Base-by-base conservation (phyloP, 176 grass and related monocot species). In the Neostapfia colusana region DNA sequence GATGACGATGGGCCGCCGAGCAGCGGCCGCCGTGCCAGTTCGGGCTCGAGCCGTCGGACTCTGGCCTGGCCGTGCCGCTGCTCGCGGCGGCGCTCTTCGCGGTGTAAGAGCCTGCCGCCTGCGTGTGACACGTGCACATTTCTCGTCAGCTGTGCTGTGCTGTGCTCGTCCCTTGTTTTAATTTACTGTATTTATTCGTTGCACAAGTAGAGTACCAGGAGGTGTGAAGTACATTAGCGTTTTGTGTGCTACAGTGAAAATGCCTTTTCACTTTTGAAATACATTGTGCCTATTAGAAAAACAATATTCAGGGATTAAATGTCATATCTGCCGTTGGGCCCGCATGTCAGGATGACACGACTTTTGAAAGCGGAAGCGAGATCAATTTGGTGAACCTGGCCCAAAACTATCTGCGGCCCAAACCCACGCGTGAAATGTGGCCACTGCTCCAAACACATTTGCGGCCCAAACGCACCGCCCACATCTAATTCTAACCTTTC, bases 61-160 rank as follows among this genome's bases (percentile, higher is more conserved):
- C 61, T 65, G 10, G 72, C 20, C 44, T 83, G 39, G 46, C 36
- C 16, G 8, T 70, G 67, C 34, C 63, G 20, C 42, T 82, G 8
- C 35, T 72, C 43, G 14, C 35, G 16, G 34, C 27, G 9, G 46
- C 26, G 61, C 18, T 73, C 40, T n/a, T 58, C 2, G 43, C 7
- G 6, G 17, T 37, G 78, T 41, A 41, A 6, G 12, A 8, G 6
- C 39, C 39, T 39, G 6, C 8, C 38, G 65, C 10, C 3, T 7
- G 44, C 8, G 31, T 18, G 51, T 67, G 46, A 62, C 40, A 45
- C 17, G 14, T 42, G 34, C 40, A 39, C 21, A 39, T 41, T 5
- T 26, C 25, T 74, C 25, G 31, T 31, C 31, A 31, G 31, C 31
- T 31, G 31, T 31, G 31, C 31, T 31, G 2, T 2, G 31, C 31